phyloP scores from a whole-genome alignment of 352 stramenopile species.

The Aphanomyces stellatus region DNA sequence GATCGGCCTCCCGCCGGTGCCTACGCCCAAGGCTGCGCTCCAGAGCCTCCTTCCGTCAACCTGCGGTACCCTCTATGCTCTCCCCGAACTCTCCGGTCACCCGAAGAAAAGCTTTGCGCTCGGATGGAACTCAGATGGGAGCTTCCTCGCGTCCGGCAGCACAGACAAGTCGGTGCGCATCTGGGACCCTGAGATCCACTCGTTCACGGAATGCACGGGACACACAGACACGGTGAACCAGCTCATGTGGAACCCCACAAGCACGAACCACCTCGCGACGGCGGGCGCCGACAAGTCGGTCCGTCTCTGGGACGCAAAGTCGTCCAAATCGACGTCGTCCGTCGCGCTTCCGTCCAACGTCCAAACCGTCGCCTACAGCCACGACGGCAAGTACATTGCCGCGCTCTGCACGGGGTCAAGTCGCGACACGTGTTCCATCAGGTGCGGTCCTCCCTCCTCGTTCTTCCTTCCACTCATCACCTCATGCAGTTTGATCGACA shows the following conservation, averaged over 20 bases:
- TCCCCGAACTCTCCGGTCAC: constrained; percentile 73
- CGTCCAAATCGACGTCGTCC: constrained; percentile 61
- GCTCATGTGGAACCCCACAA: constrained; percentile 66
- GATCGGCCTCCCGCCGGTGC: background rate
- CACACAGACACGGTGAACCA: constrained; percentile 68
- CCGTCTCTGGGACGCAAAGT: constrained; percentile 78
- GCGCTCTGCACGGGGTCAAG: constrained; percentile 60
- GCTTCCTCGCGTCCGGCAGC: constrained; percentile 67
- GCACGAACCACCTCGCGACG: constrained; percentile 48
- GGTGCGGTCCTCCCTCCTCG: background rate
- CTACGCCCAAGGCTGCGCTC: background rate
- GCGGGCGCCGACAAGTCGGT: constrained; percentile 74
- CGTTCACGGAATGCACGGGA: constrained; percentile 48
- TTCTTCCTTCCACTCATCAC: background rate
- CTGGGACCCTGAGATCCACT: constrained; percentile 58
- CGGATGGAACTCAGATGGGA: constrained; percentile 62
- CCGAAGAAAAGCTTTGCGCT: constrained; percentile 72
- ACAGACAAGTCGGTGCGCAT: constrained; percentile 74
- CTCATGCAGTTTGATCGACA: constrained; percentile 49
- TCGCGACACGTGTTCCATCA: constrained; percentile 25
- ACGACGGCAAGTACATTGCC: constrained; percentile 74
- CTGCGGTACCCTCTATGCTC: constrained; percentile 31
- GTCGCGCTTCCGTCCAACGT: constrained; percentile 64
- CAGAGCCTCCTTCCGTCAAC: constrained; percentile 3
- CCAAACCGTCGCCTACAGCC: constrained; percentile 71